A percentile compares a stretch with the other conserved stretches of the same genome.
These are phyloP conservation scores for Phtheirospermum japonicum DNA, from an alignment of 257 asterid genomes.

Conservation along the genomic window DNA sequence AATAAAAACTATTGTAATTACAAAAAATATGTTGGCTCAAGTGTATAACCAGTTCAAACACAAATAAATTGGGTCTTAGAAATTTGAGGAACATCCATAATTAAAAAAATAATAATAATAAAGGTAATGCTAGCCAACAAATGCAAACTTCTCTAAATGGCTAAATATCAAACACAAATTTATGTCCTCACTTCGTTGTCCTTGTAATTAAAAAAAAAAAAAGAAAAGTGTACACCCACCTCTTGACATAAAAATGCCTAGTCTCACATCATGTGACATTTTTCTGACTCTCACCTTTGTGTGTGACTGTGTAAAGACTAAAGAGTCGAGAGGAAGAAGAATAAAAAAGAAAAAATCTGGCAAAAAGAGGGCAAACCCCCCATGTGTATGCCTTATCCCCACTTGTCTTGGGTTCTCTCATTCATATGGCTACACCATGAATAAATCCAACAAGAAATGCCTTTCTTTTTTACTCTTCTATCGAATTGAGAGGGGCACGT, in stretches of 20 bases:
- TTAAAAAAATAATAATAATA: too few relatives aligned
- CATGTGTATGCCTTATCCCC: background rate
- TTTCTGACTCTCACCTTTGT: background rate
- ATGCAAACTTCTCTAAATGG: background rate
- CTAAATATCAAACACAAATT: background rate
- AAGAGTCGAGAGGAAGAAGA: background rate
- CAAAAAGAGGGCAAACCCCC: background rate
- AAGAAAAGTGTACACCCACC: background rate
- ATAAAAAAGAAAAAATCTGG: too few relatives aligned
- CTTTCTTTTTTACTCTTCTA: background rate
- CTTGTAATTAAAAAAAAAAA: background rate
- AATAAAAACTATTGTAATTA: too few relatives aligned
- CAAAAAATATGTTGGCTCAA: too few relatives aligned
- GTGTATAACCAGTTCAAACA: too few relatives aligned
- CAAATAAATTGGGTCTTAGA: background rate
- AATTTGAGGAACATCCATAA: conserved; percentile 1
- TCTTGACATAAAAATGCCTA: background rate
- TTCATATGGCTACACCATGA: background rate
- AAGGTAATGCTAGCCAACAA: conserved; percentile 3
- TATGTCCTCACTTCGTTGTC: background rate
- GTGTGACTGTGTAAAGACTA: background rate
- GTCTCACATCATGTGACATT: conserved; percentile 7
- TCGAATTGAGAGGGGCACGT: too few relatives aligned
- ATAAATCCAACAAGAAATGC: background rate
- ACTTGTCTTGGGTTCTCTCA: background rate